Percentiles rank a stretch among this genome's conserved stretches.
Evolutionary conservation across 306 rosid genomes (phyloP).

Genomic region (Quercus alba): DNA sequence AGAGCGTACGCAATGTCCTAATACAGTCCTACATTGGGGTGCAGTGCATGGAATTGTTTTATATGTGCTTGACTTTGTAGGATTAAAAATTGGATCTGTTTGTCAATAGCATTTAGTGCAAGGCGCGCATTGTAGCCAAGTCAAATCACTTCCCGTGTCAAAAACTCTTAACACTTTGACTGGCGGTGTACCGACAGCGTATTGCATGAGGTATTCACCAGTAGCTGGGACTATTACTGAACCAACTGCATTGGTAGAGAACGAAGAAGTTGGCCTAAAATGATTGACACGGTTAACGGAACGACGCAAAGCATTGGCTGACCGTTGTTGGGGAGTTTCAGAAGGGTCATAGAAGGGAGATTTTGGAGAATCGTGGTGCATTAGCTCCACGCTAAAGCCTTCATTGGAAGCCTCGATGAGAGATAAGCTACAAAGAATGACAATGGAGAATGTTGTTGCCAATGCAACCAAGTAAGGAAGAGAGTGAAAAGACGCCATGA

Average conservation of each 20-base stretch:
- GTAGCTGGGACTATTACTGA: too few species aligned
- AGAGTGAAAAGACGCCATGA: neutral
- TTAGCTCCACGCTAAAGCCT: slow-evolving; percentile 19
- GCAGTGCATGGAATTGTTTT: too few species aligned
- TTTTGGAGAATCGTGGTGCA: neutral
- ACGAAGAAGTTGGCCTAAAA: neutral
- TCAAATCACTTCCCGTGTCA: slow-evolving; percentile 57
- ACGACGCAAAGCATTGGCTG: neutral
- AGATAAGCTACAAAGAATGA: neutral
- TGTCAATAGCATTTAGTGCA: slow-evolving; percentile 41
- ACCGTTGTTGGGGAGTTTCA: neutral
- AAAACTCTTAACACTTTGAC: slow-evolving; percentile 20
- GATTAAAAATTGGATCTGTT: slow-evolving; percentile 19
- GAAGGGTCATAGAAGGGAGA: neutral
- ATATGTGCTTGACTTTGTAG: too few species aligned
- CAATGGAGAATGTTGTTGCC: neutral
- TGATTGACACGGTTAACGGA: slow-evolving; percentile 10
- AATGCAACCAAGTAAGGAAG: neutral
- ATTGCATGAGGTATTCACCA: slow-evolving; percentile 42
- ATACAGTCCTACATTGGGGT: too few species aligned
- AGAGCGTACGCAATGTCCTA: too few species aligned
- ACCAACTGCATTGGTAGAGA: neutral
- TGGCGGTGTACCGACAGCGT: slow-evolving; percentile 56
- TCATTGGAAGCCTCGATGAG: neutral
- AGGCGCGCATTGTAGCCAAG: slow-evolving; percentile 61